Evolutionary conservation across 148 eudicot genomes (phyloP).

Genomic region (Beta vulgaris): DNA sequence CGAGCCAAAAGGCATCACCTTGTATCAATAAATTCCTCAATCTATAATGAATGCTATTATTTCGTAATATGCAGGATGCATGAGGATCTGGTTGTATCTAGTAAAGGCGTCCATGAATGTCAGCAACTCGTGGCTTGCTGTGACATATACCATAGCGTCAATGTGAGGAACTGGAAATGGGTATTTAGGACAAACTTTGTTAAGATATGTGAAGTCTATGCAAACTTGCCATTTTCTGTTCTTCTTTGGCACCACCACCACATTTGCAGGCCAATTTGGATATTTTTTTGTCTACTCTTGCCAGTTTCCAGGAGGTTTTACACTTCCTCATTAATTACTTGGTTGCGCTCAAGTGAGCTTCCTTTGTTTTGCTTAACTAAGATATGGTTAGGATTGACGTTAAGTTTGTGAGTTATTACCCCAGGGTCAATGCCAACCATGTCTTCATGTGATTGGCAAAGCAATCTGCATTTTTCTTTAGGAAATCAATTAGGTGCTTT

Average conservation of each 20-base stretch:
- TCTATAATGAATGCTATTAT: background rate
- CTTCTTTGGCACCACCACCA: background rate
- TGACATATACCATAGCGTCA: background rate
- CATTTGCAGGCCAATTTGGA: background rate
- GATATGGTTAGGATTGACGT: no score
- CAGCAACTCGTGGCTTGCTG: conserved; percentile 1
- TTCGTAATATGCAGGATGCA: background rate
- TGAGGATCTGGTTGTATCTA: background rate
- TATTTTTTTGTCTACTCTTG: no score
- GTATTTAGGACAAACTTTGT: no score
- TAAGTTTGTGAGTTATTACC: no score
- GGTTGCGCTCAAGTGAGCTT: no score
- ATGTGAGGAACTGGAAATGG: conserved; percentile 1
- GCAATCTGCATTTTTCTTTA: background rate
- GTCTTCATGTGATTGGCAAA: no score
- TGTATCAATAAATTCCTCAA: no score
- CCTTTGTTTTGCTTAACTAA: no score
- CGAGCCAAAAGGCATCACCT: no score
- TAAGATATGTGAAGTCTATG: no score
- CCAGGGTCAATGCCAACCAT: no score
- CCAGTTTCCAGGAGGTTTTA: background rate
- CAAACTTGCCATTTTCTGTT: background rate
- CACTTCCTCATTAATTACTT: background rate
- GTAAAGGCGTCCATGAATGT: background rate
- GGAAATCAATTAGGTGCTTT: background rate